A percentile compares a stretch with the other conserved stretches of the same genome.
Conservation (phyloP, 1,284 basidiomycete genomes). For the Apiotrichum domesticum region DNA sequence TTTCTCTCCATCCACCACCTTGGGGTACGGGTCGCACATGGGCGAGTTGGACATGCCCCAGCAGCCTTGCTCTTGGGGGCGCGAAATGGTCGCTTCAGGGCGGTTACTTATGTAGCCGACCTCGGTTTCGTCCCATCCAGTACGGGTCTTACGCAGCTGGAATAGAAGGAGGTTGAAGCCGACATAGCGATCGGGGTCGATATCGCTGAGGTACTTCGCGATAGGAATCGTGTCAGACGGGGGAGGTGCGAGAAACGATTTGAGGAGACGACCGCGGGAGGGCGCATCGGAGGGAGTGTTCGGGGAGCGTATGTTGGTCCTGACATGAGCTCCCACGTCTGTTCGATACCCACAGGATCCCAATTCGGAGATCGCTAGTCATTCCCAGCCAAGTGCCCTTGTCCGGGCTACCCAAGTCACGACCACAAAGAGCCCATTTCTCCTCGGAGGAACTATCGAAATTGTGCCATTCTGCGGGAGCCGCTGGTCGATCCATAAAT, state of each 20-base stretch:
- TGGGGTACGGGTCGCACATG: slow-evolving; percentile 35
- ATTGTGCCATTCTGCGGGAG: slow-evolving; percentile 39
- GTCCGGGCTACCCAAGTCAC: slow-evolving; percentile 26
- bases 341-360: slow-evolving; percentile 30
- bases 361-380: slow-evolving; percentile 34
- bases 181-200: slow-evolving; percentile 26
- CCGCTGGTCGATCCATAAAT: slow-evolving; percentile 36
- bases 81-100: slow-evolving; percentile 17
- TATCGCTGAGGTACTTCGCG: slow-evolving; percentile 20
- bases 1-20: slow-evolving; percentile 33
- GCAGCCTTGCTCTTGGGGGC: slow-evolving; percentile 2
- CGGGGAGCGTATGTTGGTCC: slow-evolving; percentile 40
- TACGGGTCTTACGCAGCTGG: slow-evolving; percentile 7
- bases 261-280: slow-evolving; percentile 35
- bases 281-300: slow-evolving; percentile 22
- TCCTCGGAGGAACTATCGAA: slow-evolving; percentile 32
- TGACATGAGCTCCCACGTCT: slow-evolving; percentile 32
- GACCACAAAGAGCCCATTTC: slow-evolving; percentile 28
- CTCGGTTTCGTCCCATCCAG: slow-evolving; percentile 4
- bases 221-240: slow-evolving; percentile 13
- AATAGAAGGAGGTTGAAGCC: slow-evolving; percentile 44
- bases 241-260: slow-evolving; percentile 29
- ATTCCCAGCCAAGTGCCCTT: slow-evolving; percentile 43
- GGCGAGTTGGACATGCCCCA: slow-evolving; percentile 39
- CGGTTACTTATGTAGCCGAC: slow-evolving; percentile 37